Evolutionary conservation across 192 early-diverging fungal genomes (phyloP).

Genomic region (Oehlia diaphana): DNA sequence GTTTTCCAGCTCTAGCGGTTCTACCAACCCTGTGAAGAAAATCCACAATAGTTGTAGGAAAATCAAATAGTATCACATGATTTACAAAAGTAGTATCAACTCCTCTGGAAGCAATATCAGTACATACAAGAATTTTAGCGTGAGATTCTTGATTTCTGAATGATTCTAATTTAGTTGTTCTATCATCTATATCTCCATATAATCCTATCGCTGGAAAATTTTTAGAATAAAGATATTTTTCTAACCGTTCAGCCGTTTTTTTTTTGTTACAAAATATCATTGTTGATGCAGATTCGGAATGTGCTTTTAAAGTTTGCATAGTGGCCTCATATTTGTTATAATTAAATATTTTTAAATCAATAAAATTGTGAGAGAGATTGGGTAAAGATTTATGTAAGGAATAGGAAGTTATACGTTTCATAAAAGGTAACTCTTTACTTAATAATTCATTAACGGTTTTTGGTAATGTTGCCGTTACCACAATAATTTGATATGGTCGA

Average conservation of each 20-base stretch:
- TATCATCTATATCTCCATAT: conserved; percentile 40
- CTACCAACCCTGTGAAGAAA: conserved; percentile 92
- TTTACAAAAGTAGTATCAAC: conserved; percentile 85
- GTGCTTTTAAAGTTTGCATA: conserved; percentile 66
- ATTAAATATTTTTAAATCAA: conserved; percentile 70
- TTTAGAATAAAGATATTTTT: conserved; percentile 54
- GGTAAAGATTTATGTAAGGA: conserved; percentile 75
- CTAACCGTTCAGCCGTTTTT: conserved; percentile 55
- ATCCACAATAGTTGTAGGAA: conserved; percentile 87
- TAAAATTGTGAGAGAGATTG: conserved; percentile 76
- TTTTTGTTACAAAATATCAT: conserved; percentile 89
- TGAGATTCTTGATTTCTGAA: conserved; percentile 39
- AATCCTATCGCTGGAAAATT: conserved; percentile 54
- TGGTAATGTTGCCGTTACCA: conserved; percentile 74
- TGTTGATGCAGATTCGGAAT: conserved; percentile 60
- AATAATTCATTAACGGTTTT: conserved; percentile 64
- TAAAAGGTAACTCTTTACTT: conserved; percentile 52
- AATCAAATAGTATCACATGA: conserved; percentile 90
- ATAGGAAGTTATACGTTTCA: conserved; percentile 76
- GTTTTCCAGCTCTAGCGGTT: conserved; percentile 80
- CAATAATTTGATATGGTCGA: conserved; percentile 51
- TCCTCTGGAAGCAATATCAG: conserved; percentile 88
- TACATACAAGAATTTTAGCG: conserved; percentile 76
- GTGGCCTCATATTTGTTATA: conserved; percentile 71
- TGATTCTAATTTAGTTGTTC: conserved; percentile 42